Base-by-base conservation (phyloP, 257 asterid genomes). In the Lycium barbarum region DNA sequence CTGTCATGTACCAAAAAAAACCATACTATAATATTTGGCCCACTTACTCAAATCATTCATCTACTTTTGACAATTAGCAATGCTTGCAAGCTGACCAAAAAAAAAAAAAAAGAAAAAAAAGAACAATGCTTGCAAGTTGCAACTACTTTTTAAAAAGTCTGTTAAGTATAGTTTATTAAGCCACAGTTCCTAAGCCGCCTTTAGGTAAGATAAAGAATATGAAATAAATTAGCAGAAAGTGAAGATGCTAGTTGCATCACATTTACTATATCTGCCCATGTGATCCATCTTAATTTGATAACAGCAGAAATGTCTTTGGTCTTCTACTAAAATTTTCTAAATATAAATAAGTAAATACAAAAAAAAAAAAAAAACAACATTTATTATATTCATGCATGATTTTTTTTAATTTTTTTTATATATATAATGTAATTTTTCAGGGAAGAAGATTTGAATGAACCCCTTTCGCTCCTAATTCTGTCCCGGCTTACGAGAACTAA, bases 81-180 rank as follows among this genome's bases (percentile, higher is more conserved):
- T n/a, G n/a, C n/a, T n/a, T n/a, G n/a, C n/a, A n/a, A n/a, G n/a
- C n/a, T n/a, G n/a, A n/a, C n/a, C n/a, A n/a, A n/a, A n/a, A n/a
- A n/a, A n/a, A n/a, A n/a, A n/a, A n/a, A n/a, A n/a, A n/a, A n/a
- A n/a, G n/a, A n/a, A n/a, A n/a, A n/a, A n/a, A n/a, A n/a, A n/a
- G n/a, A n/a, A 20, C 53, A 67, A 67, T 67, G 18, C n/a, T 15
- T 67, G 76, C 76, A 68, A 68, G 14, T 9, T 68, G 73, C 73
- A 66, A 13, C 73, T 33, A 40, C 57, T 71, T 71, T 43, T n/a
- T 4, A 0, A 71, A 70, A 71, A 43, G 57, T 40, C 18, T 18
- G 57, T 18, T 66, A 66, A 66, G 13, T n/a, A 71, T 13, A 71
- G 4, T 71, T 12, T 71, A 12, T 71, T 18, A 71, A 17, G 12